A percentile compares a stretch with the other conserved stretches of the same genome.
These are phyloP conservation scores for Aspergillus udagawae DNA, from an alignment of 2,329 filamentous ascomycete genomes.

Conservation along the genomic window DNA sequence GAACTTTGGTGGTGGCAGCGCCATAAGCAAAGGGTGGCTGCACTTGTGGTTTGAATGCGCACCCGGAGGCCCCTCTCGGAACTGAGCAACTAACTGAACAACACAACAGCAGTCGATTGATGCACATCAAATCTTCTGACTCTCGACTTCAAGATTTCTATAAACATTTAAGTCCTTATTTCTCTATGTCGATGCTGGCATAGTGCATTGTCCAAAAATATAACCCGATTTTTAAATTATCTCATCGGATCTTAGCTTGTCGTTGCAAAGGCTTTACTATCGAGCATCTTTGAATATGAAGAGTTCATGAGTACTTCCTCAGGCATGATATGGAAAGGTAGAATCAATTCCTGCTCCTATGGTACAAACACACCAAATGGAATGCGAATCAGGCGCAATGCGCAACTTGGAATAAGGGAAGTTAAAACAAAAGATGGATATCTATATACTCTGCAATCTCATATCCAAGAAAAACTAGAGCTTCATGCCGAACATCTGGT, in stretches of 20 bases:
- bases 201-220: too few relatives aligned
- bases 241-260: background rate
- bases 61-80: slow-evolving; percentile 5
- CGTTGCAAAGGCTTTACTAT: background rate
- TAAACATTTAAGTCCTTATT: too few relatives aligned
- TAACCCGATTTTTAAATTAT: background rate
- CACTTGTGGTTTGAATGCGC: slow-evolving; percentile 8
- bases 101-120: background rate
- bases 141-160: too few relatives aligned
- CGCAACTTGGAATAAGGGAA: background rate
- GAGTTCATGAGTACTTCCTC: too few relatives aligned
- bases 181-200: too few relatives aligned
- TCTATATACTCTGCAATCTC: slow-evolving; percentile 7
- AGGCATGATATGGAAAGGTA: background rate
- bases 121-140: background rate
- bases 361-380: background rate
- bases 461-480: slow-evolving; percentile 37
- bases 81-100: background rate
- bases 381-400: background rate
- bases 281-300: background rate
- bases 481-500: slow-evolving; percentile 93
- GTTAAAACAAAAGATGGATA: background rate
- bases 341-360: background rate
- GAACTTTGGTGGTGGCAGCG: slow-evolving; percentile 8
- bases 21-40: slow-evolving; percentile 4